Evolutionary conservation across 116 monocot species (phyloP), one percentile per base, ranked within the genome.

Genomic region (Trichopus zeylanicus): DNA sequence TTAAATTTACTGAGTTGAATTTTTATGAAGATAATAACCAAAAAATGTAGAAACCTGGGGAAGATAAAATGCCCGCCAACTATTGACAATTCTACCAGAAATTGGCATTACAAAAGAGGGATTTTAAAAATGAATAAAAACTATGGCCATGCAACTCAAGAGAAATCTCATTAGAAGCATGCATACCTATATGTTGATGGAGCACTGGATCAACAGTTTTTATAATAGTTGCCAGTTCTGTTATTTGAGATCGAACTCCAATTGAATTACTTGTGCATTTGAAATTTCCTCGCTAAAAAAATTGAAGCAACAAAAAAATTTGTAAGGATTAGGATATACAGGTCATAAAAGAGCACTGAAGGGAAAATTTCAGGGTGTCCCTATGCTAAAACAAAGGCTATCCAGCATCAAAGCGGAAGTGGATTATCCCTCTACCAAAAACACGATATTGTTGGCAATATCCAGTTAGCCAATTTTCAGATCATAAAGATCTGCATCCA

Each of bases 171-270:
- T 24, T 56, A n/a, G 52, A 55, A 52, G 23, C 32, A 32, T 16
- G 42, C 68, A 32, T 93, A 93, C 93, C 83, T 38, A 94, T 60
- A 60, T 94, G 94, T 39, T 78, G 73, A 70, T 94, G 94, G 26
- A 94, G 89, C 63, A 80, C 77, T 26, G 89, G 94, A 67, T 94
- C 89, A 29, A 94, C 59, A 51, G 71, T 47, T 64, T 86, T 86
- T 51, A 94, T 74, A 38, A 94, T 56, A 48, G 78, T 60, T 67
- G 89, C 55, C 23, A 94, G 68, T 23, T 27, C 29, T 13, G 31
- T 73, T 73, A 94, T 32, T 55, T 94, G 89, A 37, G 94, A 75
- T 19, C 80, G 82, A 55, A 94, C 94, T 51, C 94, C 94, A 64
- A 94, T 82, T 29, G 89, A 70, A 61, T 59, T 77, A 35, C 61